Conservation (phyloP, 129 eudicot species). For the Kitagawia praeruptora region DNA sequence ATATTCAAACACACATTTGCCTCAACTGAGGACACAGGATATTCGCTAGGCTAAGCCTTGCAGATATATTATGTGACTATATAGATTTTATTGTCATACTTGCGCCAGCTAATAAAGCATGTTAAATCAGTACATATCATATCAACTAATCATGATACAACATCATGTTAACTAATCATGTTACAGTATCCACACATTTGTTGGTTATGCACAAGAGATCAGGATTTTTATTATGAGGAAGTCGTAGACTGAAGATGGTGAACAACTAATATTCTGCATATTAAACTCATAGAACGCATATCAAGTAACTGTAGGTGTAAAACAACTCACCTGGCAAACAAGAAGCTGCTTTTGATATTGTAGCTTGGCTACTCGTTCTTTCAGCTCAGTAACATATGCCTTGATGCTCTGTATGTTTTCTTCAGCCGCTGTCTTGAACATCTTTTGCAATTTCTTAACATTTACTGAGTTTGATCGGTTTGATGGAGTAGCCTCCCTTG, state of each 20-base stretch:
- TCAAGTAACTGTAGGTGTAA: neutral
- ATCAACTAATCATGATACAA: neutral
- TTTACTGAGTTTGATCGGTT: constrained; percentile 45
- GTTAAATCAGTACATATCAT: neutral
- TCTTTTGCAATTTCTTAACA: constrained; percentile 71
- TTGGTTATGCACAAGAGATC: neutral
- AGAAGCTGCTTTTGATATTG: constrained; percentile 96
- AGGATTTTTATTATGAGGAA: neutral
- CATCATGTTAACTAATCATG: neutral
- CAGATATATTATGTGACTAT: neutral
- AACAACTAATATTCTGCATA: neutral
- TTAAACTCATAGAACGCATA: neutral
- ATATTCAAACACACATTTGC: no score
- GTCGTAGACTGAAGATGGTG: neutral
- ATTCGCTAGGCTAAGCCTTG: no score
- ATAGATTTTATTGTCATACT: neutral
- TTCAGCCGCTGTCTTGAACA: constrained; percentile 92
- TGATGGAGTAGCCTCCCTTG: constrained; percentile 20
- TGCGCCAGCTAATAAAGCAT: neutral
- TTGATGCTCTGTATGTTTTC: constrained; percentile 83
- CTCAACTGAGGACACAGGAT: no score
- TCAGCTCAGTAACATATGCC: constrained; percentile 77
- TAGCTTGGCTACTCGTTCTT: constrained; percentile 91
- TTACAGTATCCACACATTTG: neutral
- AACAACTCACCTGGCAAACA: constrained; percentile 75